Percentiles rank a stretch among this genome's conserved stretches.
These are phyloP conservation scores for Cystoisospora suis DNA, from an alignment of 169 alveolate species.

Conservation along the genomic window DNA sequence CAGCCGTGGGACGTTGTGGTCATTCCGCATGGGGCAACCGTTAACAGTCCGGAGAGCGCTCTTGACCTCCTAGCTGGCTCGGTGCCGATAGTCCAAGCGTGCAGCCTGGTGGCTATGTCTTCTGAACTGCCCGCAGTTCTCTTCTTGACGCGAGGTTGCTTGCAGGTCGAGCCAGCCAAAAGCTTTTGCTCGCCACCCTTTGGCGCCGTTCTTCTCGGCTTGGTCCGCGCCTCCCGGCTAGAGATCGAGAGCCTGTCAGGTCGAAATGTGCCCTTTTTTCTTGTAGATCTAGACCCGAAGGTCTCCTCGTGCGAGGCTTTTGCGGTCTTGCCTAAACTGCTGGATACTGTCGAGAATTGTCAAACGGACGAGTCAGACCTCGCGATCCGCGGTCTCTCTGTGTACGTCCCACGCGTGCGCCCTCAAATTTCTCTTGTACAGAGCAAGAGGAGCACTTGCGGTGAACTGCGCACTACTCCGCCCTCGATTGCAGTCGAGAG, in stretches of 20 bases:
- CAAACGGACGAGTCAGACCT: background rate
- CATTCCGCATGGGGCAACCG: too few species aligned
- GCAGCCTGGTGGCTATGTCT: background rate
- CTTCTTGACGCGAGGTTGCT: slow-evolving; percentile 10
- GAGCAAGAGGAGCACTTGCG: too few species aligned
- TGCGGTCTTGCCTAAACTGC: background rate
- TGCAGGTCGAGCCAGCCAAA: background rate
- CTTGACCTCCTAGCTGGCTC: background rate
- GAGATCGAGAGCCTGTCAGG: background rate
- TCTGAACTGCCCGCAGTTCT: background rate
- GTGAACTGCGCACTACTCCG: too few species aligned
- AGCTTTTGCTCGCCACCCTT: background rate
- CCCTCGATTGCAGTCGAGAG: too few species aligned
- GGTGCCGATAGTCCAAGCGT: background rate
- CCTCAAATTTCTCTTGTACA: too few species aligned
- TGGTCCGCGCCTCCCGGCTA: slow-evolving; percentile 7
- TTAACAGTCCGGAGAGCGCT: too few species aligned
- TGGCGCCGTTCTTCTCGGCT: background rate
- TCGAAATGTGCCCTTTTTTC: background rate
- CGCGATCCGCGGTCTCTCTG: background rate
- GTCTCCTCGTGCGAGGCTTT: background rate
- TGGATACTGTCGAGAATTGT: background rate
- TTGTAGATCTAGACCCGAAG: background rate
- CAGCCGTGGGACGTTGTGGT: too few species aligned
- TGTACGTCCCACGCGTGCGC: background rate